Evolutionary conservation across 306 rosid genomes (phyloP), one percentile per base, ranked within the genome.

Genomic region (Rubus parviflorus): DNA sequence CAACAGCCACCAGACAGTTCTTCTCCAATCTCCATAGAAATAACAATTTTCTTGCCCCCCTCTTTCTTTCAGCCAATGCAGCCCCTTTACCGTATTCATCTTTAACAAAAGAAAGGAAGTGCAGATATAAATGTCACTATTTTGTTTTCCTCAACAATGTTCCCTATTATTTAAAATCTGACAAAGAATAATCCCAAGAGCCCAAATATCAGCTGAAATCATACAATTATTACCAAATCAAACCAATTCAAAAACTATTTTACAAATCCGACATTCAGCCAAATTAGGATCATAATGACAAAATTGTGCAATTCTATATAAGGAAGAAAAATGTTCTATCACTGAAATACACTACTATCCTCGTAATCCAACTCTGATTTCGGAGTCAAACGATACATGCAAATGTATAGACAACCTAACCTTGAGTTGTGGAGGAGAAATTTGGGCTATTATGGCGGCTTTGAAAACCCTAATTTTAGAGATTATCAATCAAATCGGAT

Each of bases 181-280:
- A 30, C 35, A 30, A 30, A 30, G 35, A 30, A 30, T 30, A 30
- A 30, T 30, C 1, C 35, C 2, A 46, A 13, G 53, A 52, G 35
- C 11, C 47, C 20, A 38, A 72, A 52, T 72, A 10, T 43, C n/a
- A 52, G 75, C 64, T 72, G 19, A 35, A n/a, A 54, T 53, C 38
- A 38, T 19, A 38, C 13, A 8, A 25, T 25, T 37, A 19, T 9
- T 0, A 5, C 12, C 17, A 16, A 70, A 15, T 37, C 62, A 52
- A 49, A 49, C 25, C 75, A 35, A 51, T 30, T 8, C 54, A 45
- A 42, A 68, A 11, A 6, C 72, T 16, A 64, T 42, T 45, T 58
- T 4, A 20, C 3, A 48, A 48, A 48, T 48, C 15, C 46, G 46
- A 1, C 46, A 48, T 8, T 48, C 53, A 12, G 53, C 53, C 53